phyloP scores from a whole-genome alignment of 371 early-diverging fungal genomes.

The Rhizopus stolonifer region DNA sequence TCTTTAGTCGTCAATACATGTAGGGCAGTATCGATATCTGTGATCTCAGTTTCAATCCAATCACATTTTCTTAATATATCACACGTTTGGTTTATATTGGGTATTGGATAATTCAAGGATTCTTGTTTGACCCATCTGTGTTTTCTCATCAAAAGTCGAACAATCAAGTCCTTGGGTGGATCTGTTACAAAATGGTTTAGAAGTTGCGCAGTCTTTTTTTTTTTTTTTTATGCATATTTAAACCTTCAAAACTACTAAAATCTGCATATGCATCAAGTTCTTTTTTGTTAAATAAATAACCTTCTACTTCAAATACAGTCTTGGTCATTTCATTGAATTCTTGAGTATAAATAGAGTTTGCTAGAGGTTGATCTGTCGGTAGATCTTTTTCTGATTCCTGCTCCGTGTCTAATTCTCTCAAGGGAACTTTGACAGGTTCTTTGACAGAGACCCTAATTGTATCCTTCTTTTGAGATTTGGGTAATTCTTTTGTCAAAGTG shows the following conservation, averaged over 20 bases:
- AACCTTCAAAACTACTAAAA: constrained; percentile 46
- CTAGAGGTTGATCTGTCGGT: constrained; percentile 5
- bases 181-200: constrained; percentile 23
- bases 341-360: constrained; percentile 51
- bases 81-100: constrained; percentile 28
- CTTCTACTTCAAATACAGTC: constrained; percentile 55
- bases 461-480: neutral
- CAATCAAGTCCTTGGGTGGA: constrained; percentile 58
- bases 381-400: neutral
- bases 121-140: constrained; percentile 48
- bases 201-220: neutral
- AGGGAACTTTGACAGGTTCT: neutral
- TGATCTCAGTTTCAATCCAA: constrained; percentile 4
- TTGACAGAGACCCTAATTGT: neutral
- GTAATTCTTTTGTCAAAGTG: neutral
- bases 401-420: neutral
- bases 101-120: constrained; percentile 34
- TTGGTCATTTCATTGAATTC: constrained; percentile 56
- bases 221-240: neutral
- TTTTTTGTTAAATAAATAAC: constrained; percentile 48
- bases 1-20: constrained; percentile 35
- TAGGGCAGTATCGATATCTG: constrained; percentile 33
- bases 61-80: constrained; percentile 9
- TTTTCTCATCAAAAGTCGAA: constrained; percentile 66
- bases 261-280: constrained; percentile 44